Conservation (phyloP, 441 rosid genomes). For the Manihot esculenta region DNA sequence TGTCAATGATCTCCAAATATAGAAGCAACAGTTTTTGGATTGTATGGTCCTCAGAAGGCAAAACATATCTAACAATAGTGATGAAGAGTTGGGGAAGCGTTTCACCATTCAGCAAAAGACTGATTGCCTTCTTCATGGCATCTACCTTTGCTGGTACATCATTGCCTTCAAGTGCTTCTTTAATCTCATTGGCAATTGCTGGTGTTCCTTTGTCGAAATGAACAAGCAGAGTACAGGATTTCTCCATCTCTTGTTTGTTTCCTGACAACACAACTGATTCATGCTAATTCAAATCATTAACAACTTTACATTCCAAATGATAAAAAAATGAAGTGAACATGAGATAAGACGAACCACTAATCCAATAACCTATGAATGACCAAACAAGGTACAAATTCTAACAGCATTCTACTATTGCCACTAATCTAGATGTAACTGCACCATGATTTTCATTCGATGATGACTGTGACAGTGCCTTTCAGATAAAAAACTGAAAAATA, state of each 20-base stretch:
- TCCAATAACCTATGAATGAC: neutral
- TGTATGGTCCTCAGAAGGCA: slow-evolving; percentile 79
- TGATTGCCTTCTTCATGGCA: slow-evolving; percentile 76
- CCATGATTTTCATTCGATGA: neutral
- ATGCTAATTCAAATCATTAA: slow-evolving; percentile 16
- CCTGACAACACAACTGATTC: slow-evolving; percentile 26
- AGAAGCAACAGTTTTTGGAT: slow-evolving; percentile 68
- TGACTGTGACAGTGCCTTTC: neutral
- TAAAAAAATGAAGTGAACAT: neutral
- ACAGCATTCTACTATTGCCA: neutral
- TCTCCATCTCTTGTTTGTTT: slow-evolving; percentile 53
- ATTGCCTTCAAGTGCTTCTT: slow-evolving; percentile 79
- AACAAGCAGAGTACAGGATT: slow-evolving; percentile 62
- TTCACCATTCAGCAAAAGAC: slow-evolving; percentile 77
- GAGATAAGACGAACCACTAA: neutral
- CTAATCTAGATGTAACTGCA: neutral
- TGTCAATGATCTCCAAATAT: slow-evolving; percentile 73
- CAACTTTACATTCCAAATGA: neutral
- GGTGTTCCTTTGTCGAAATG: slow-evolving; percentile 75
- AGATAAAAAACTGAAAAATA: neutral
- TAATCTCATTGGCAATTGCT: slow-evolving; percentile 74
- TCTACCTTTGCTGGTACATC: slow-evolving; percentile 58
- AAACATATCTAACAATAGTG: slow-evolving; percentile 75
- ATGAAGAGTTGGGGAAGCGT: slow-evolving; percentile 81
- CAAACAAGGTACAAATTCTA: neutral